Conservation (phyloP, 78 protist genomes). For the Dictyostelium discoideum region DNA sequence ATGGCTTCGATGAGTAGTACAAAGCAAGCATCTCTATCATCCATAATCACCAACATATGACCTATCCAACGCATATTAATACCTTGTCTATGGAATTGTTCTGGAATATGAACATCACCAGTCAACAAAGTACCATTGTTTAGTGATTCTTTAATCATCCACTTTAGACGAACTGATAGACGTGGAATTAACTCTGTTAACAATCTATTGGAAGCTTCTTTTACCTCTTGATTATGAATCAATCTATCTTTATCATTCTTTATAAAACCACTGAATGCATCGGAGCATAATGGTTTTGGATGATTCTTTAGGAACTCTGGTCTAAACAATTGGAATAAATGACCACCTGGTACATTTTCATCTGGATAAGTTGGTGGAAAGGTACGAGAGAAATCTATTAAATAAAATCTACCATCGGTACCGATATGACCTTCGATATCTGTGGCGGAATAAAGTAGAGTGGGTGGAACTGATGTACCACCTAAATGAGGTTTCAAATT, state of each 20-base stretch:
- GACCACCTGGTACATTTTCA: conserved; percentile 57
- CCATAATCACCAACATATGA: conserved; percentile 65
- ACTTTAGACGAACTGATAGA: conserved; percentile 30
- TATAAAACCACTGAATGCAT: conserved; percentile 78
- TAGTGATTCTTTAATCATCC: conserved; percentile 64
- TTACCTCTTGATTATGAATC: conserved; percentile 47
- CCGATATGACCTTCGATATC: conserved; percentile 86
- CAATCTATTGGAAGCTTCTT: conserved; percentile 70
- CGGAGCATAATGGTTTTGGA: conserved; percentile 79
- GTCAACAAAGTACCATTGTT: conserved; percentile 36
- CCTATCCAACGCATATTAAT: conserved; percentile 81
- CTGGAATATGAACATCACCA: conserved; percentile 69
- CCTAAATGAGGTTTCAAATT: conserved; percentile 75
- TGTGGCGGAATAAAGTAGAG: conserved; percentile 39
- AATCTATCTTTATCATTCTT: conserved; percentile 39
- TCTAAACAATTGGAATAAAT: conserved; percentile 82
- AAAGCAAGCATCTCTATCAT: conserved; percentile 73
- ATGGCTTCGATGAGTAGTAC: conserved; percentile 69
- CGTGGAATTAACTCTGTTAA: conserved; percentile 42
- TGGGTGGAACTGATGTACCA: conserved; percentile 55
- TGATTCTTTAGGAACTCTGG: conserved; percentile 82
- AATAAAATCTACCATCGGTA: conserved; percentile 79
- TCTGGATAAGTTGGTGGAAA: conserved; percentile 85
- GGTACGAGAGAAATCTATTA: conserved; percentile 82
- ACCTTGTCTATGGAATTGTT: conserved; percentile 74